A percentile compares a stretch with the other conserved stretches of the same genome.
Evolutionary conservation across 139 green algal genomes (phyloP).

Genomic region (Chlorella sp.): DNA sequence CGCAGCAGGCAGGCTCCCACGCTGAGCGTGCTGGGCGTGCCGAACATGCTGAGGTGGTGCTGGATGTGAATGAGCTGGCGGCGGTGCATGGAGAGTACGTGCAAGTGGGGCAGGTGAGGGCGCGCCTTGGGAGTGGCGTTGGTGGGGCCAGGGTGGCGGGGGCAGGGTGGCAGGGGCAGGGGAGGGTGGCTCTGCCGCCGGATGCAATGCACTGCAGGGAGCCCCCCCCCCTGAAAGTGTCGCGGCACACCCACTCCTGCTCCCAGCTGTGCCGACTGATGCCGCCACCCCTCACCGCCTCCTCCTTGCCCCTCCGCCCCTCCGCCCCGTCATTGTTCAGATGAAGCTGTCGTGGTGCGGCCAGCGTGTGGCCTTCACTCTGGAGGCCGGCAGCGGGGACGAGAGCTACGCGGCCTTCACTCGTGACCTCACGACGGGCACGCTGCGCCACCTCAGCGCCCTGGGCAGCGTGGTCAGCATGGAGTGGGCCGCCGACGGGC

Average conservation of each 20-base stretch:
- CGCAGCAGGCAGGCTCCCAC: background rate
- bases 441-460: background rate
- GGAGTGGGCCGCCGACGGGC: conserved; percentile 45
- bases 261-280: background rate
- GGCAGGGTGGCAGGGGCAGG: background rate
- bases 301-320: background rate
- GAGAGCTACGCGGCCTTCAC: conserved; percentile 19
- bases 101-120: conserved; percentile 29
- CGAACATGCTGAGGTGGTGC: conserved; percentile 21
- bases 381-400: conserved; percentile 17
- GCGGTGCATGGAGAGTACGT: conserved; percentile 30
- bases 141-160: no score
- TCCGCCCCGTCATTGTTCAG: background rate
- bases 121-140: no score
- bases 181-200: background rate
- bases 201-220: background rate
- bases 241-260: background rate
- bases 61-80: conserved; percentile 43
- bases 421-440: conserved; percentile 2
- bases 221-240: background rate
- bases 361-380: conserved; percentile 32
- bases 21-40: no score
- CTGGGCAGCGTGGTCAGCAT: conserved; percentile 29
- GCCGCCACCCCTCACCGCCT: background rate
- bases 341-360: conserved; percentile 43